Conservation (phyloP, 148 eudicot genomes). For the Camellia sinensis region DNA sequence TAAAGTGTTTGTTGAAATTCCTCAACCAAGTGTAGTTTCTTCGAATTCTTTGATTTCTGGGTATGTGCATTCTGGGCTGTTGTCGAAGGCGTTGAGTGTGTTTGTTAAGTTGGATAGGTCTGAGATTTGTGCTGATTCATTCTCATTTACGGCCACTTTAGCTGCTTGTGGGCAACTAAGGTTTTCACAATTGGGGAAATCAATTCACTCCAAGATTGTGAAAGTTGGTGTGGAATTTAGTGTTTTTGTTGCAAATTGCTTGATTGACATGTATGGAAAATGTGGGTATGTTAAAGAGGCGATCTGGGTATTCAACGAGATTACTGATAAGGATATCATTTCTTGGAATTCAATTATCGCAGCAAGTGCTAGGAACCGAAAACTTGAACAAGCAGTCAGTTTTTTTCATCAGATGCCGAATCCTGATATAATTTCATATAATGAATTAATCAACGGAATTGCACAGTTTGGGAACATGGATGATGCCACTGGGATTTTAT, state of each 20-base stretch:
- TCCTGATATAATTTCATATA: conserved; percentile 71
- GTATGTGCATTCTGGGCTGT: conserved; percentile 61
- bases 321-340: conserved; percentile 52
- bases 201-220: conserved; percentile 61
- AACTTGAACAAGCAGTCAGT: conserved; percentile 47
- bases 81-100: conserved; percentile 42
- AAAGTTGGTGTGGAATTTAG: conserved; percentile 45
- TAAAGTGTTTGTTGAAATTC: conserved; percentile 68
- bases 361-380: conserved; percentile 60
- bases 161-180: conserved; percentile 64
- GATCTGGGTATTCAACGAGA: conserved; percentile 32
- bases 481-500: conserved; percentile 48
- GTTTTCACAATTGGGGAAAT: conserved; percentile 46
- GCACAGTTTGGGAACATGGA: conserved; percentile 69
- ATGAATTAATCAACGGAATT: conserved; percentile 65
- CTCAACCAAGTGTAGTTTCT: conserved; percentile 57
- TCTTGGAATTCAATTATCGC: conserved; percentile 83
- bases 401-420: conserved; percentile 57
- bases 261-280: conserved; percentile 91
- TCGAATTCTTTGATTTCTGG: conserved; percentile 87
- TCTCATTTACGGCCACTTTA: conserved; percentile 58
- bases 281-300: conserved; percentile 48
- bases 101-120: conserved; percentile 55
- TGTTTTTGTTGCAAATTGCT: conserved; percentile 56
- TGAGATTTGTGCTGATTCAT: conserved; percentile 46